Evolutionary conservation across 345 rosid genomes (phyloP).

Genomic region (Durio zibethinus): DNA sequence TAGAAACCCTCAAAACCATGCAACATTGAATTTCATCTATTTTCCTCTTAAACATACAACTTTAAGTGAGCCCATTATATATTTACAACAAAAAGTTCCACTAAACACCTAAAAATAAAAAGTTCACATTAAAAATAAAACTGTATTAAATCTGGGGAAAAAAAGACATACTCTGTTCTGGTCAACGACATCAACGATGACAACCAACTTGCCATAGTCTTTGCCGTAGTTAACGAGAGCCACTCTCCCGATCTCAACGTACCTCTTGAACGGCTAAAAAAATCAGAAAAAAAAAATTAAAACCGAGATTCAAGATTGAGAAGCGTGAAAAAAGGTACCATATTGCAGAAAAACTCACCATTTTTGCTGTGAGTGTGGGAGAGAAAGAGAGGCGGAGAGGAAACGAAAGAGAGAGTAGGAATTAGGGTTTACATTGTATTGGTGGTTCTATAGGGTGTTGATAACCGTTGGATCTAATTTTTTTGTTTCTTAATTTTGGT

Average conservation of each 20-base stretch:
- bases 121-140: background rate
- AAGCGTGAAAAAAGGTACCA: background rate
- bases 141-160: background rate
- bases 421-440: slow-evolving; percentile 23
- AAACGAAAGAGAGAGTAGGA: background rate
- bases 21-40: background rate
- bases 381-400: background rate
- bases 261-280: slow-evolving; percentile 82
- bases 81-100: background rate
- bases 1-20: background rate
- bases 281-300: background rate
- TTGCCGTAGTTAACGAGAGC: slow-evolving; percentile 87
- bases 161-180: slow-evolving; percentile 63
- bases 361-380: slow-evolving; percentile 16
- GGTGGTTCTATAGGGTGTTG: background rate
- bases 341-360: slow-evolving; percentile 27
- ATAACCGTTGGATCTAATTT: slow-evolving; percentile 26
- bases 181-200: slow-evolving; percentile 83
- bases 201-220: slow-evolving; percentile 86
- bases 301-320: background rate
- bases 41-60: background rate
- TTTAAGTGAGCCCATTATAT: background rate
- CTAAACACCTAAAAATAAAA: background rate
- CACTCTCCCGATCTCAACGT: slow-evolving; percentile 91
- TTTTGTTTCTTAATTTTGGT: background rate